Percentiles rank a stretch among this genome's conserved stretches.
These are phyloP conservation scores for Saccharomycopsis fermentans DNA, from an alignment of 805 yeast genomes.

Conservation along the genomic window DNA sequence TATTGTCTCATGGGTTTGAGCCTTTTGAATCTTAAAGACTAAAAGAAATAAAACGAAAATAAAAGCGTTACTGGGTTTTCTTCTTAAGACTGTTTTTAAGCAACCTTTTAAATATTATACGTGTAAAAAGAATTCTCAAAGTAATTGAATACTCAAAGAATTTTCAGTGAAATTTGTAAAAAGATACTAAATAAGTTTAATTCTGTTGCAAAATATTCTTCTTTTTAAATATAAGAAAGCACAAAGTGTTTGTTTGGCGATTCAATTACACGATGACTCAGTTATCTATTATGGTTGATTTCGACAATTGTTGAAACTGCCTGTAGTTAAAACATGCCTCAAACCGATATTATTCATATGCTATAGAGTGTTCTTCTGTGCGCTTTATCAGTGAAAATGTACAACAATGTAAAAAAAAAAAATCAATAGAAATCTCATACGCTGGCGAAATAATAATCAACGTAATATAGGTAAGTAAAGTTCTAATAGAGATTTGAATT, in stretches of 20 bases:
- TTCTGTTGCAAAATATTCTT: too few relatives aligned
- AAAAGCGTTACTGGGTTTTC: background rate
- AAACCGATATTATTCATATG: background rate
- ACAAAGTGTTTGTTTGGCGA: too few relatives aligned
- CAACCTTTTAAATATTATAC: background rate
- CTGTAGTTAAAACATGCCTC: too few relatives aligned
- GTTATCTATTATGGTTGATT: background rate
- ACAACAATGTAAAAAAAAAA: background rate
- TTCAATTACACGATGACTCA: background rate
- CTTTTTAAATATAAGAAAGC: too few relatives aligned
- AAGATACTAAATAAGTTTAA: too few relatives aligned
- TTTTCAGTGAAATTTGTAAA: background rate
- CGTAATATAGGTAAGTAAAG: too few relatives aligned
- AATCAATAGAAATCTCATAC: background rate
- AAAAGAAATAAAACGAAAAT: background rate
- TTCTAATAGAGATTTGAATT: too few relatives aligned
- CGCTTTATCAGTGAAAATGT: background rate
- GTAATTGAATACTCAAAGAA: background rate
- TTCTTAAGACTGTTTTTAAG: too few relatives aligned
- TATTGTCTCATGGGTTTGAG: too few relatives aligned
- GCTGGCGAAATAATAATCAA: too few relatives aligned
- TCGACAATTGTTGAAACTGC: too few relatives aligned
- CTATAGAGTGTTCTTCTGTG: background rate
- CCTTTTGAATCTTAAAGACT: too few relatives aligned
- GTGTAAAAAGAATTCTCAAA: background rate